These are phyloP conservation scores for Megacollybia marginata DNA, from an alignment of 768 basidiomycete species.

Conservation along the genomic window DNA sequence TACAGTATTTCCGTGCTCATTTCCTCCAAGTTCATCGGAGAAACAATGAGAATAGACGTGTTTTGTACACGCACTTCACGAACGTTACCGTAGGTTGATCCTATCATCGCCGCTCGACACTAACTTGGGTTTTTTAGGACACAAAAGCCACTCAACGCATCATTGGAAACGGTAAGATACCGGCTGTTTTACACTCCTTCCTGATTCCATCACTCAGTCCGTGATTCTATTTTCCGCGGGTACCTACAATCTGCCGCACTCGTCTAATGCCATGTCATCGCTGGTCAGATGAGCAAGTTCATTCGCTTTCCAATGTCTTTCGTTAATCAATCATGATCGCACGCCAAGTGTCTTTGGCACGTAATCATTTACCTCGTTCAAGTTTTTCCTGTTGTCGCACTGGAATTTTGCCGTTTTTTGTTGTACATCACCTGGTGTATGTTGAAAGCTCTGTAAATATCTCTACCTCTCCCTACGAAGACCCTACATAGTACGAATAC, in stretches of 20 bases:
- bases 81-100: conserved; percentile 57
- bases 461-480: no score
- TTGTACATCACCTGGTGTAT: no score
- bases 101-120: conserved; percentile 2
- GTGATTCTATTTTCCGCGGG: conserved; percentile 70
- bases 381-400: no score
- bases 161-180: conserved; percentile 64
- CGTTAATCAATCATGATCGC: no score
- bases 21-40: conserved; percentile 76
- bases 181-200: not conserved
- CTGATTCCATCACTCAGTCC: conserved; percentile 31
- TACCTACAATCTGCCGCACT: conserved; percentile 67
- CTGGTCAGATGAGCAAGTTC: not conserved
- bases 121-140: conserved; percentile 38
- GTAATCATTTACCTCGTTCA: no score
- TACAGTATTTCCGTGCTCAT: conserved; percentile 83
- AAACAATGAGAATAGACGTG: conserved; percentile 73
- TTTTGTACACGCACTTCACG: conserved; percentile 77
- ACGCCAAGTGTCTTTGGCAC: no score
- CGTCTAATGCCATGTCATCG: conserved; percentile 31
- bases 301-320: no score
- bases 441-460: no score
- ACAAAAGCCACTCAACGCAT: conserved; percentile 79
- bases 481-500: no score
- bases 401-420: no score